Evolutionary conservation across 768 basidiomycete genomes (phyloP).

Genomic region (Daedaleopsis sinensis): DNA sequence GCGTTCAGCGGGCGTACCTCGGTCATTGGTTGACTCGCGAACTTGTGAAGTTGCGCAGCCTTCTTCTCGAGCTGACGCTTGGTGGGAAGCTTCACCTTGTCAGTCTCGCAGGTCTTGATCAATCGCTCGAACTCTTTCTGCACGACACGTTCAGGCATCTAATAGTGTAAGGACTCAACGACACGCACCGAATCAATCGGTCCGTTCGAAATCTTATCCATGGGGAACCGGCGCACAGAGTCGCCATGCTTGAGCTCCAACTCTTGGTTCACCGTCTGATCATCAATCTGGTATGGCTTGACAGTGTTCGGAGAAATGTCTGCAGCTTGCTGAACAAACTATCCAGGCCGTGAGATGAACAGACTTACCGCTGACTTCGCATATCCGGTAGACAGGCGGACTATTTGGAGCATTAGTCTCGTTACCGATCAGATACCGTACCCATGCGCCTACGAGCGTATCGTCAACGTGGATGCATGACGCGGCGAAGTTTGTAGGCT

Average conservation of each 20-base stretch:
- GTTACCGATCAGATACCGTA: constrained; percentile 78
- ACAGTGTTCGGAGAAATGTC: constrained; percentile 53
- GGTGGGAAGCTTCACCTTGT: constrained; percentile 68
- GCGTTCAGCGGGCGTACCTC: constrained; percentile 53
- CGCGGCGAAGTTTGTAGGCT: constrained; percentile 17
- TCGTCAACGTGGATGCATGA: constrained; percentile 8
- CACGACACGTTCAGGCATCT: constrained; percentile 1
- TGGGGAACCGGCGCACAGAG: constrained; percentile 58
- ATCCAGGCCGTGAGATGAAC: not conserved
- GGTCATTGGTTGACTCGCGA: constrained; percentile 67
- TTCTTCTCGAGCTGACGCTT: constrained; percentile 71
- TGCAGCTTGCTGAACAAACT: constrained; percentile 28
- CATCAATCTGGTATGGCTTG: constrained; percentile 76
- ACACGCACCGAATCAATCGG: constrained; percentile 60
- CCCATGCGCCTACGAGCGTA: constrained; percentile 68
- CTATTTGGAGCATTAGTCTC: constrained; percentile 31
- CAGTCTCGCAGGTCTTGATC: constrained; percentile 42
- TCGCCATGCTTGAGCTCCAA: constrained; percentile 82
- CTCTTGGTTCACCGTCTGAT: constrained; percentile 61
- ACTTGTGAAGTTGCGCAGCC: constrained; percentile 57
- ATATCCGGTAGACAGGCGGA: constrained; percentile 75
- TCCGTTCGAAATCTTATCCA: constrained; percentile 89
- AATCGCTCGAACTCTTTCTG: constrained; percentile 80
- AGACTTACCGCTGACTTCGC: constrained; percentile 73
- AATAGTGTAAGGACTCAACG: not conserved